Percentiles rank a stretch among this genome's conserved stretches.
These are phyloP conservation scores for Cicer yamashitae DNA, from an alignment of 306 rosid species.

Conservation along the genomic window DNA sequence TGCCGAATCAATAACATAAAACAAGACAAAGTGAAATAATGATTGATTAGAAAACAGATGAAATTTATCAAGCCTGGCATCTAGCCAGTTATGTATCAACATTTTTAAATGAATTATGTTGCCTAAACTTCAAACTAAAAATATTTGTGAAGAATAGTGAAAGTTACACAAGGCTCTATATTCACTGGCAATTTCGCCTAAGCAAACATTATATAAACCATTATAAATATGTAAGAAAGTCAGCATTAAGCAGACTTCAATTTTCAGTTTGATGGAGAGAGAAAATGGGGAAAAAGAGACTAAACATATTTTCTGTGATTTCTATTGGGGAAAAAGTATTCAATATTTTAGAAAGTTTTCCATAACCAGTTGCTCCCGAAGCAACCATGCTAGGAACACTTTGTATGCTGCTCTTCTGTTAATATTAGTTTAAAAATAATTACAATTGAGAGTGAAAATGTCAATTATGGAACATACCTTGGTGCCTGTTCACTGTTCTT, in stretches of 20 bases:
- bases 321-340: neutral
- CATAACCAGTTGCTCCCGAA: constrained; percentile 2
- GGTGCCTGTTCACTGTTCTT: constrained; percentile 93
- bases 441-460: constrained; percentile 7
- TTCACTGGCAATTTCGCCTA: constrained; percentile 10
- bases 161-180: constrained; percentile 22
- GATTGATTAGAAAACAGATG: neutral
- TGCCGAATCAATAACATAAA: neutral
- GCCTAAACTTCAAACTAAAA: neutral
- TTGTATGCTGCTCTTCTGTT: constrained; percentile 3
- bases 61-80: constrained; percentile 13
- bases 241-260: neutral
- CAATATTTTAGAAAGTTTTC: constrained; percentile 19
- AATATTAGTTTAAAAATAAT: neutral
- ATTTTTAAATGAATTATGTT: constrained; percentile 3
- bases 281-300: neutral
- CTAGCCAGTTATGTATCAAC: constrained; percentile 6
- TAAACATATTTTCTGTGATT: neutral
- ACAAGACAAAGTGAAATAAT: neutral
- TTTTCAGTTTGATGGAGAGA: constrained; percentile 14
- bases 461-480: constrained; percentile 59
- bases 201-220: constrained; percentile 5
- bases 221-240: constrained; percentile 19
- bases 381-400: constrained; percentile 25
- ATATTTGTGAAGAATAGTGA: constrained; percentile 19